Percentiles rank a stretch among this genome's conserved stretches.
These are phyloP conservation scores for Erysiphe neolycopersici DNA, from an alignment of 2,329 filamentous ascomycete genomes.

Conservation along the genomic window DNA sequence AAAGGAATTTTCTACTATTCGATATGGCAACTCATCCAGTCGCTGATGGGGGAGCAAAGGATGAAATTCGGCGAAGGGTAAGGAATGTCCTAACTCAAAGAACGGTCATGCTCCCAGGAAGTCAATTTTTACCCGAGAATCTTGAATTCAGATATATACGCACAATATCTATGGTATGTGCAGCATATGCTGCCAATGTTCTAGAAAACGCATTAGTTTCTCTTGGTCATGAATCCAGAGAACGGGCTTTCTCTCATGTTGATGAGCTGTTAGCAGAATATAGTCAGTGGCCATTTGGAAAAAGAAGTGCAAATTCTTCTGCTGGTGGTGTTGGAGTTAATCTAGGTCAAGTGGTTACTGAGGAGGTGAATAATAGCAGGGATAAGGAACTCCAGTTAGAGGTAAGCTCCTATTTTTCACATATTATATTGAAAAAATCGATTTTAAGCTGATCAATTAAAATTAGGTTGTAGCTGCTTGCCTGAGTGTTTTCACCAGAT, in stretches of 20 bases:
- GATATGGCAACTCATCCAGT: constrained; percentile 99
- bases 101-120: constrained; percentile 67
- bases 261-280: constrained; percentile 91
- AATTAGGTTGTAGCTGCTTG: constrained; percentile 60
- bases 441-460: constrained; percentile 1
- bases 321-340: constrained; percentile 74
- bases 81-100: constrained; percentile 80
- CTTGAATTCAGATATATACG: constrained; percentile 83
- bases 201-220: constrained; percentile 92
- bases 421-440: not conserved
- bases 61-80: constrained; percentile 82
- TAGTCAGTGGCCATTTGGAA: constrained; percentile 89
- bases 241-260: constrained; percentile 87
- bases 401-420: constrained; percentile 27
- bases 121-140: constrained; percentile 76
- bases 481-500: constrained; percentile 85
- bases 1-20: constrained; percentile 97
- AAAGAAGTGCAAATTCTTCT: constrained; percentile 38
- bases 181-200: constrained; percentile 91
- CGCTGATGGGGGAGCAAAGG: constrained; percentile 86
- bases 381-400: constrained; percentile 93
- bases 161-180: constrained; percentile 90
- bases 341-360: constrained; percentile 58
- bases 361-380: constrained; percentile 66
- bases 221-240: constrained; percentile 76